Base-by-base conservation (phyloP, 257 asterid genomes). In the Nicotiana undulata region DNA sequence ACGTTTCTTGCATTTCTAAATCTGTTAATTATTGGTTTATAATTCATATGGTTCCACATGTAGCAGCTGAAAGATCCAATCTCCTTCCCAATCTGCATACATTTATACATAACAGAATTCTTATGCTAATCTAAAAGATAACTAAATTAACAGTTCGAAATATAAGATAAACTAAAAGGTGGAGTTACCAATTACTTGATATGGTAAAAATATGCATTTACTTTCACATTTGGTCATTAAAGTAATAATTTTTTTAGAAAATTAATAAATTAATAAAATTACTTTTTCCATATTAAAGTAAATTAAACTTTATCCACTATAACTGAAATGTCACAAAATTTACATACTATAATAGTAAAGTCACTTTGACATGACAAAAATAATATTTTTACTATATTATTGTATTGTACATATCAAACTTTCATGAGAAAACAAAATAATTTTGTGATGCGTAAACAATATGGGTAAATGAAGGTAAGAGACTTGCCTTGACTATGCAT, bases 11-110 rank as follows among this genome's bases (percentile, higher is more conserved):
- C 92, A 29, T 88, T 81, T 32, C 81, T 90, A 51, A 88, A 89
- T 79, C 79, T 90, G 90, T 95, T 95, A 77, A 95, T 90, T 89
- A 90, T 83, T 15, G 99, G 93, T 83, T 92, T 95, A 91, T 87
- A 89, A 68, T 89, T 90, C 75, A 93, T 90, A 34, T 87, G 86
- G 26, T 90, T 96, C 98, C 99, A 93, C 91, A 93, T 81, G 81
- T 91, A 92, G 85, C 88, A 89, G 32, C 97, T 89, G 78, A 95
- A 92, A 1, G 98, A 95, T 65, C 98, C 98, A 84, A 84, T 88
- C 75, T 95, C 97, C 72, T 58, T 86, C 7, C 86, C 93, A 81
- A 93, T 88, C 99, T 95, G 46, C 46, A 20, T 8, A 15, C 20
- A 17, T 6, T 24, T 44, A 15, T 44, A 11, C 3, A 34, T 56